phyloP scores from a whole-genome alignment of 306 rosid genomes.

The Benincasa hispida region DNA sequence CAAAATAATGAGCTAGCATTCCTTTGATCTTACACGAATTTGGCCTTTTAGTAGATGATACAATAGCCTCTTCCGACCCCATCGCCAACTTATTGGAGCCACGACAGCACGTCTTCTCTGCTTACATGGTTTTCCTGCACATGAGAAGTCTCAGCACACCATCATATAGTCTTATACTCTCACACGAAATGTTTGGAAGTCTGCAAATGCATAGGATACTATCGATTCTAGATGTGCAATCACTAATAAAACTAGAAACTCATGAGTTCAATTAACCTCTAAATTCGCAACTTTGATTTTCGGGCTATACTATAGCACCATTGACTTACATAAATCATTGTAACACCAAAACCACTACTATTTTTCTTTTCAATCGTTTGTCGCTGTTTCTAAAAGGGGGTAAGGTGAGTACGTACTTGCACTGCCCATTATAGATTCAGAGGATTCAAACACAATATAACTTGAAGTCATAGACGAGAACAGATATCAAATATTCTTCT shows the following conservation, averaged over 20 bases:
- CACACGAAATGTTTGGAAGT: background rate
- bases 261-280: background rate
- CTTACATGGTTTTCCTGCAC: conserved; percentile 1
- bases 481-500: background rate
- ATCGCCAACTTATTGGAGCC: conserved; percentile 22
- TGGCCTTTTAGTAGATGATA: conserved; percentile 18
- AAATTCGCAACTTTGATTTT: background rate
- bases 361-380: background rate
- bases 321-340: background rate
- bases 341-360: background rate
- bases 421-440: background rate
- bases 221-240: background rate
- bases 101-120: background rate
- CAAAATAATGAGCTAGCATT: background rate
- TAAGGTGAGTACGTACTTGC: background rate
- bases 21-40: conserved; percentile 2
- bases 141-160: background rate
- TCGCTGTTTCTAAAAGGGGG: background rate
- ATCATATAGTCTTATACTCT: background rate
- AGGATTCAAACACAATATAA: background rate
- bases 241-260: background rate
- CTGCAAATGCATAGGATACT: background rate
- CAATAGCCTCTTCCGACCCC: conserved; percentile 22
- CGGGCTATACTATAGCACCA: background rate
- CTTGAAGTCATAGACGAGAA: background rate